phyloP scores from a whole-genome alignment of 345 rosid species.

The Dipteronia dyeriana region DNA sequence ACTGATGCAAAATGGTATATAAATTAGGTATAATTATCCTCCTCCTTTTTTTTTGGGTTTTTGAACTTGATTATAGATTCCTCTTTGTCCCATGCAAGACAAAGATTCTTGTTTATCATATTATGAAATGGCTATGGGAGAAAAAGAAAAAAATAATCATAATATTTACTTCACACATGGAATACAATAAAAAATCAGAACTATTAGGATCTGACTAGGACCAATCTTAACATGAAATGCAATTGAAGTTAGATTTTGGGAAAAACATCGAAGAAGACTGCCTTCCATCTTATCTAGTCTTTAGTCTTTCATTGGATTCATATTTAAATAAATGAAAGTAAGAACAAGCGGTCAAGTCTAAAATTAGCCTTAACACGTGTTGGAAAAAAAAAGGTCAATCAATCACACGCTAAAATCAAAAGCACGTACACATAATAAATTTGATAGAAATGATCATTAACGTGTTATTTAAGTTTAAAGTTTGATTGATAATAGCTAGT shows the following conservation, averaged over 20 bases:
- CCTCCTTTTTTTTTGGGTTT: not conserved
- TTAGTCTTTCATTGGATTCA: too few species aligned
- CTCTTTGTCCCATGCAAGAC: not conserved
- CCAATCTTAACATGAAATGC: not conserved
- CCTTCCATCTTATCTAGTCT: too few species aligned
- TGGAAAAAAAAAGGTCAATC: not conserved
- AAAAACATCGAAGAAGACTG: too few species aligned
- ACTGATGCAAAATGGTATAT: slow-evolving; percentile 18
- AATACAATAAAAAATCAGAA: not conserved
- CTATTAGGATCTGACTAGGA: not conserved
- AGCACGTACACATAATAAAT: too few species aligned
- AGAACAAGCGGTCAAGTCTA: not conserved
- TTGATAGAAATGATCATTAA: not conserved
- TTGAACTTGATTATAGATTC: not conserved
- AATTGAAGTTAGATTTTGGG: not conserved
- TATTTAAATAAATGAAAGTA: too few species aligned
- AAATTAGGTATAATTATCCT: not conserved
- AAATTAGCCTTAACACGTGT: not conserved
- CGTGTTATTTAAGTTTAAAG: too few species aligned
- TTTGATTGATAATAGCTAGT: too few species aligned
- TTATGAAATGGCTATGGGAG: not conserved
- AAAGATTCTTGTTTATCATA: not conserved
- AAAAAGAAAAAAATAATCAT: not conserved
- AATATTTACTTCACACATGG: not conserved
- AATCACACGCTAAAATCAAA: not conserved